phyloP scores from a whole-genome alignment of 2,329 filamentous ascomycete genomes.

The Xylariaceae sp. region DNA sequence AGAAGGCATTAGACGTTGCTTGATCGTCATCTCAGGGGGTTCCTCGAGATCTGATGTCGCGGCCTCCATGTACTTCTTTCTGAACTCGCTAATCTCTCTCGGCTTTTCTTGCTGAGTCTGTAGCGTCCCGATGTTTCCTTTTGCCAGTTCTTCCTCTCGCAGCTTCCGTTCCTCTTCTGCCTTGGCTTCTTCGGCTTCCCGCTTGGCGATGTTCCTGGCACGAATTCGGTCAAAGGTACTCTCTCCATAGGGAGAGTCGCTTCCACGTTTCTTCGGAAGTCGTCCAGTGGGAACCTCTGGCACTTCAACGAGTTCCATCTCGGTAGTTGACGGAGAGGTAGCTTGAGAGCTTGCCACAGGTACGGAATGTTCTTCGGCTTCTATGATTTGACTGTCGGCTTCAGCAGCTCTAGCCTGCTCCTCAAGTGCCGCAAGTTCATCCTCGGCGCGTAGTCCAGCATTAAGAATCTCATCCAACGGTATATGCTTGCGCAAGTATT shows the following conservation, averaged over 20 bases:
- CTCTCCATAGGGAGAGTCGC: conserved; percentile 52
- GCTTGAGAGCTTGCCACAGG: conserved; percentile 5
- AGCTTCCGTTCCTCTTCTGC: conserved; percentile 39
- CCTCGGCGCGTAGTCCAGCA: conserved; percentile 56
- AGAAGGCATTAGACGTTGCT: conserved; percentile 52
- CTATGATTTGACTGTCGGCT: conserved; percentile 20
- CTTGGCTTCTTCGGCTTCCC: conserved; percentile 42
- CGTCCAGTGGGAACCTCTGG: conserved; percentile 21
- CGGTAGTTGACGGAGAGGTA: conserved; percentile 11
- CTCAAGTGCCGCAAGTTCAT: conserved; percentile 54
- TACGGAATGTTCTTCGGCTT: background rate
- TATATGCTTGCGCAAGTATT: conserved; percentile 50
- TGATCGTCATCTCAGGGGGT: conserved; percentile 47
- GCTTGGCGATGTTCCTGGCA: conserved; percentile 46
- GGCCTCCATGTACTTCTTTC: conserved; percentile 40
- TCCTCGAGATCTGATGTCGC: conserved; percentile 47
- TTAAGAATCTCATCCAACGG: conserved; percentile 57
- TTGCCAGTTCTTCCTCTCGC: conserved; percentile 39
- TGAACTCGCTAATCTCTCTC: conserved; percentile 35
- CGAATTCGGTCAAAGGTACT: conserved; percentile 54
- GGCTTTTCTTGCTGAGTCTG: conserved; percentile 35
- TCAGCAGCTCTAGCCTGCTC: conserved; percentile 22
- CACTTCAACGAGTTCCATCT: conserved; percentile 6
- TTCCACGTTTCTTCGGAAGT: conserved; percentile 28
- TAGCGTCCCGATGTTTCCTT: conserved; percentile 38